Evolutionary conservation across 2,329 filamentous ascomycete species (phyloP), one percentile per base, ranked within the genome.

Genomic region (Epichloe festucae): DNA sequence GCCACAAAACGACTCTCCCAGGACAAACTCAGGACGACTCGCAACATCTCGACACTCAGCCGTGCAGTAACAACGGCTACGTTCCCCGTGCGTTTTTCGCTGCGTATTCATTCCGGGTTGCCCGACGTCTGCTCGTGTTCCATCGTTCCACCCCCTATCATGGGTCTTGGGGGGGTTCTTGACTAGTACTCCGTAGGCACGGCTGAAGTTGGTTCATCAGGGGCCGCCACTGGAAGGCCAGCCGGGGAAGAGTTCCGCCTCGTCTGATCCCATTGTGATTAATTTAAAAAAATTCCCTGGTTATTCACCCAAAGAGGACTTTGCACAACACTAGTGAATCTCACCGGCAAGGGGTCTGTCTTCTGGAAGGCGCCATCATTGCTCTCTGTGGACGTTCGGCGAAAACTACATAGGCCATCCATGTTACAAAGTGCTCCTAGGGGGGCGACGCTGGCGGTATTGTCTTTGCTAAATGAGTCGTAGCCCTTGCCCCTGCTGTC

Each of bases 181-280:
- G 31, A 12, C 48, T 17, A 41, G 14, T 17, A n/a, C n/a, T 17
- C 15, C 15, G 27, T 39, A 49, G 39, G 39, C 38, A 36, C 39
- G 27, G 39, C 48, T 6, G 36, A 36, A 39, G 17, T 17, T 44
- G 10, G 23, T 44, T 12, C 40, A 49, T 41, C 40, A 17, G 36
- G 36, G 36, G 36, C 14, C n/a, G 5, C 14, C 2, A 5, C 36
- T 39, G 14, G 14, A 39, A 39, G 36, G 36, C 14, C 36, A 48
- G 23, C 63, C 64, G 62, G 63, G 62, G 62, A 65, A 58, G 23
- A 41, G 58, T 64, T 64, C 63, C 63, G 63, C 55, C 42, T 46
- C 53, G 54, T 59, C 54, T 55, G 48, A 42, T 42, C 17, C 50
- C 55, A 54, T 56, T 57, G 58, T 52, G 50, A 54, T 56, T 65